Evolutionary conservation across 1,284 basidiomycete genomes (phyloP).

Genomic region (Ustilago nuda): DNA sequence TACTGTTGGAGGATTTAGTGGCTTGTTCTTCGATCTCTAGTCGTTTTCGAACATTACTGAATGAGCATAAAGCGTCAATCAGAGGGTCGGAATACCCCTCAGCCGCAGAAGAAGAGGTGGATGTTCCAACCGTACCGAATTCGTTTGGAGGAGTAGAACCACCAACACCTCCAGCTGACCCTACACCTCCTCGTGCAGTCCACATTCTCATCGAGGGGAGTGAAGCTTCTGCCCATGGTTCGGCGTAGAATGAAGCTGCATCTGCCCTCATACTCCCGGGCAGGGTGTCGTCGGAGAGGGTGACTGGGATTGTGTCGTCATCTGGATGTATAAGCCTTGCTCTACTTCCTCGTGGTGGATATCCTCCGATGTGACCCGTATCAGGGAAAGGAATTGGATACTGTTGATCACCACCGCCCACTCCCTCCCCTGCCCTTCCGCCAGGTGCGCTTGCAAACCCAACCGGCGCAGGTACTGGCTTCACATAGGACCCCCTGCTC

Average conservation of each 20-base stretch:
- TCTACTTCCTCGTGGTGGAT: constrained; percentile 36
- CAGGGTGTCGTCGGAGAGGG: constrained; percentile 20
- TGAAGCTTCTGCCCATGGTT: constrained; percentile 29
- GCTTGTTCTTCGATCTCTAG: constrained; percentile 53
- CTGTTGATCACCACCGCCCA: constrained; percentile 4
- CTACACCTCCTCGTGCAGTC: constrained; percentile 34
- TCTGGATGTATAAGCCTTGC: constrained; percentile 29
- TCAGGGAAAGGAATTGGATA: constrained; percentile 51
- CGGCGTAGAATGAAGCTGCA: constrained; percentile 26
- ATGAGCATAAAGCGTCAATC: constrained; percentile 58
- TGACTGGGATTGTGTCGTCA: constrained; percentile 26
- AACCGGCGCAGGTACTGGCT: not conserved
- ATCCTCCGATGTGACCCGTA: constrained; percentile 40
- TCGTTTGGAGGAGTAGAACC: constrained; percentile 32
- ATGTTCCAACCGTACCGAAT: constrained; percentile 40
- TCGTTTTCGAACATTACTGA: constrained; percentile 57
- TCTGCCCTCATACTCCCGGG: constrained; percentile 6
- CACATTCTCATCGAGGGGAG: constrained; percentile 11
- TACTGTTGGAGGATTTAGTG: not conserved
- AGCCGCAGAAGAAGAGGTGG: constrained; percentile 8
- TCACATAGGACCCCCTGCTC: not conserved
- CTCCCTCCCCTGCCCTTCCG: not conserved
- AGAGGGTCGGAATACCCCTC: constrained; percentile 45
- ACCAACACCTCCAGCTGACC: constrained; percentile 35
- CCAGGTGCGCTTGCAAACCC: constrained; percentile 13